Conservation (phyloP, 805 yeast species). For the Candida silvatica region DNA sequence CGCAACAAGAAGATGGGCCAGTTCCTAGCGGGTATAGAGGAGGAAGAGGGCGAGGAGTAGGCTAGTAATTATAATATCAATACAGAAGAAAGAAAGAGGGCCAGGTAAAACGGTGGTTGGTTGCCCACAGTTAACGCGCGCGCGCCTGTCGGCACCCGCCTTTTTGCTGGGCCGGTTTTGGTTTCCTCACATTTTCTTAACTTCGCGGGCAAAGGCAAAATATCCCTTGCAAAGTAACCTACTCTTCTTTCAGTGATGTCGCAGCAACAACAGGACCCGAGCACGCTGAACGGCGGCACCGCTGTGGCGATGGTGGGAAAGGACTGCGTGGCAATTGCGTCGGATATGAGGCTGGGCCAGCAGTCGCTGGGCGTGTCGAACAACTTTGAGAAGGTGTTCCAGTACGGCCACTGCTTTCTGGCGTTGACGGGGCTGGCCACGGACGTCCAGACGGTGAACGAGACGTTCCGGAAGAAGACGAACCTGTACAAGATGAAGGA, state of each 20-base stretch:
- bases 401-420: conserved; percentile 75
- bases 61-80: neutral
- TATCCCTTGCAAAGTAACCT: neutral
- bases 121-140: no score
- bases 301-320: conserved; percentile 99
- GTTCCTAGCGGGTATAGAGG: conserved; percentile 5
- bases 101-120: no score
- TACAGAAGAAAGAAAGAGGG: neutral
- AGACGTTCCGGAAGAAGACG: conserved; percentile 74
- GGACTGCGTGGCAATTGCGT: conserved; percentile 96
- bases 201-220: no score
- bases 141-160: no score
- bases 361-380: conserved; percentile 90
- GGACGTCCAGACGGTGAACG: conserved; percentile 82
- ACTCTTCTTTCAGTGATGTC: neutral
- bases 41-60: conserved; percentile 2
- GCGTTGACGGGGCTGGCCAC: conserved; percentile 95
- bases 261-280: conserved; percentile 3
- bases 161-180: no score
- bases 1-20: conserved; percentile 25
- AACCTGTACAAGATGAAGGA: conserved; percentile 86
- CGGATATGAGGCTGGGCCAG: conserved; percentile 88
- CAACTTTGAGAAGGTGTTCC: conserved; percentile 87
- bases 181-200: no score
- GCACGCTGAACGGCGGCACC: conserved; percentile 52